These are phyloP conservation scores for Juncus effusus DNA, from an alignment of 176 grass and related monocot species.

Conservation along the genomic window DNA sequence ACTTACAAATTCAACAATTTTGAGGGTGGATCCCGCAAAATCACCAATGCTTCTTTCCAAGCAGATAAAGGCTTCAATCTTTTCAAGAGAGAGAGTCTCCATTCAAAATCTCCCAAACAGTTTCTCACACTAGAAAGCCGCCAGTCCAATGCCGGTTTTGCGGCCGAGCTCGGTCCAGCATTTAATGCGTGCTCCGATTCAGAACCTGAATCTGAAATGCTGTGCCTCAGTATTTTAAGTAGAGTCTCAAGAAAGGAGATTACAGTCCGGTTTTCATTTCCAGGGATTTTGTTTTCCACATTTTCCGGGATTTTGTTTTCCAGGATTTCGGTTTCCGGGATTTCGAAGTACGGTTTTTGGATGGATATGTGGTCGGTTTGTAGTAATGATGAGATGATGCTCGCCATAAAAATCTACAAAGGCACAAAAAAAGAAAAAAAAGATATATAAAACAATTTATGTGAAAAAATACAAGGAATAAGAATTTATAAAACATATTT, in stretches of 20 bases:
- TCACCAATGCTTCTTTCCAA: constrained; percentile 96
- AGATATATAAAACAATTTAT: constrained; percentile 8
- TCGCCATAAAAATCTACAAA: constrained; percentile 86
- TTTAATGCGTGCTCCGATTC: constrained; percentile 47
- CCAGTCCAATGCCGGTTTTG: constrained; percentile 75
- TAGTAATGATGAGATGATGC: constrained; percentile 68
- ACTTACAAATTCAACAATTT: constrained; percentile 97
- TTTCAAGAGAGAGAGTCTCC: constrained; percentile 82
- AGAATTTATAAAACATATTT: constrained; percentile 13
- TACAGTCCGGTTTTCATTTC: background rate
- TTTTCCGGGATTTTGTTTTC: constrained; percentile 28
- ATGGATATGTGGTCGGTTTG: constrained; percentile 58
- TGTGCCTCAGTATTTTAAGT: constrained; percentile 58
- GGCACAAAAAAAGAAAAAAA: constrained; percentile 12
- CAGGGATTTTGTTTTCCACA: no score
- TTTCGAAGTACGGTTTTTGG: constrained; percentile 35
- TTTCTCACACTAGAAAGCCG: constrained; percentile 63
- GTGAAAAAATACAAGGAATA: background rate
- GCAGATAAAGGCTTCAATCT: constrained; percentile 67
- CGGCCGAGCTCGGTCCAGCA: constrained; percentile 44
- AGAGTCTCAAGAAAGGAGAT: constrained; percentile 66
- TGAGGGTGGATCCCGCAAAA: constrained; percentile 80
- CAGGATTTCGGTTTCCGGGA: constrained; percentile 31
- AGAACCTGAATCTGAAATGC: constrained; percentile 41
- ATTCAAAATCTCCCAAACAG: constrained; percentile 75